These are phyloP conservation scores for Drosera capensis DNA, from an alignment of 148 eudicot genomes.

Conservation along the genomic window DNA sequence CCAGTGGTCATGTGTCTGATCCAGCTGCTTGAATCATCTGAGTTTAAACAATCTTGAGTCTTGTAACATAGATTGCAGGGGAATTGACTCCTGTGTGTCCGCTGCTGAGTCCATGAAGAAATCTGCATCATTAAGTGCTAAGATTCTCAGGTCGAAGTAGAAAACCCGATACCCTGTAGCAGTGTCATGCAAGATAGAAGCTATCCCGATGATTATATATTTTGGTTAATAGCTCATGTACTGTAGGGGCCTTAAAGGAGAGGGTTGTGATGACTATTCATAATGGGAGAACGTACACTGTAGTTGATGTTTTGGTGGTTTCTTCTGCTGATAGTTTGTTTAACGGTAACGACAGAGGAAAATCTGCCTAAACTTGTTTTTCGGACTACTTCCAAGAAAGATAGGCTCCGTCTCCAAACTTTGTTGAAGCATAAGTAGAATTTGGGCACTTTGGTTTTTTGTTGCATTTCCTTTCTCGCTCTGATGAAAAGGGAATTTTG, in stretches of 20 bases:
- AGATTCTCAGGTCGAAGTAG: conserved; percentile 15
- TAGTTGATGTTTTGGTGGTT: conserved; percentile 26
- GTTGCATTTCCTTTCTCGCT: too few species aligned
- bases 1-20: conserved; percentile 59
- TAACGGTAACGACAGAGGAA: conserved; percentile 21
- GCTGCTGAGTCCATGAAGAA: conserved; percentile 47
- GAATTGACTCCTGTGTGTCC: conserved; percentile 49
- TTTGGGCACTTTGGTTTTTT: too few species aligned
- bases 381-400: conserved; percentile 61
- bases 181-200: conserved; percentile 11
- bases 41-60: conserved; percentile 12
- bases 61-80: conserved; percentile 50
- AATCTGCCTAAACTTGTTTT: conserved; percentile 28
- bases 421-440: too few species aligned
- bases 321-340: conserved; percentile 63
- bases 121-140: conserved; percentile 37
- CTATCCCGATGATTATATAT: conserved; percentile 9
- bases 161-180: conserved; percentile 6
- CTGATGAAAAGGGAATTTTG: not conserved
- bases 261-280: conserved; percentile 72
- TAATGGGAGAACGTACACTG: conserved; percentile 70
- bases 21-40: conserved; percentile 42
- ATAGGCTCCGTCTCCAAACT: too few species aligned
- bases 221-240: conserved; percentile 47
- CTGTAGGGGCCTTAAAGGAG: conserved; percentile 14